Conservation (phyloP, 306 rosid genomes). For the Citrullus mucosospermus region DNA sequence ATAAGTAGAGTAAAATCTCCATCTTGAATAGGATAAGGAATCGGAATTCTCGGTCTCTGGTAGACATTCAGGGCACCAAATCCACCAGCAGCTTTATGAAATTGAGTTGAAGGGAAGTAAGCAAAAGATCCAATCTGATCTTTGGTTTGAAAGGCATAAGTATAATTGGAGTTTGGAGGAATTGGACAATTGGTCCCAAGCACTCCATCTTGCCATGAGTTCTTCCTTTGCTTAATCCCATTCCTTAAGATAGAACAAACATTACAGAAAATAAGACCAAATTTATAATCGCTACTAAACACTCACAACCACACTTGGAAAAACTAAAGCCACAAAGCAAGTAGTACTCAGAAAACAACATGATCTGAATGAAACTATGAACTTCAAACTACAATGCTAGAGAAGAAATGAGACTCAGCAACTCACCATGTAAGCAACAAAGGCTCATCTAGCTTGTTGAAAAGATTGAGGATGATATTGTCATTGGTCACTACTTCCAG, state of each 20-base stretch:
- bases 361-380: background rate
- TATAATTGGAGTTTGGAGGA: slow-evolving; percentile 80
- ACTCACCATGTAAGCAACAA: slow-evolving; percentile 74
- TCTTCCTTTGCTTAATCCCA: slow-evolving; percentile 89
- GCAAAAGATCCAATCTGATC: slow-evolving; percentile 85
- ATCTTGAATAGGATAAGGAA: slow-evolving; percentile 66
- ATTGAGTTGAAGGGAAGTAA: slow-evolving; percentile 75
- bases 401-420: background rate
- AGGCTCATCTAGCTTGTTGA: slow-evolving; percentile 87
- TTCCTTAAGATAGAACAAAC: slow-evolving; percentile 37
- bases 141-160: slow-evolving; percentile 75
- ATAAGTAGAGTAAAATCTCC: slow-evolving; percentile 79
- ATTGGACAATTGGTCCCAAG: slow-evolving; percentile 90
- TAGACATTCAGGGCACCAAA: slow-evolving; percentile 75
- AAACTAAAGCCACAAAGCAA: background rate
- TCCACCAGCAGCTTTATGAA: slow-evolving; percentile 87
- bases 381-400: background rate
- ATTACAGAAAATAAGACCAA: background rate
- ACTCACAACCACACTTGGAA: background rate
- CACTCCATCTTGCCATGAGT: slow-evolving; percentile 99
- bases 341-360: background rate
- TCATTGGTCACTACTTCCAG: slow-evolving; percentile 82
- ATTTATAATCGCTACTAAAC: background rate
- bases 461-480: slow-evolving; percentile 74
- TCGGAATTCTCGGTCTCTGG: slow-evolving; percentile 64